Evolutionary conservation across 2,329 filamentous ascomycete species (phyloP).

Genomic region (Trichoderma pleuroti): DNA sequence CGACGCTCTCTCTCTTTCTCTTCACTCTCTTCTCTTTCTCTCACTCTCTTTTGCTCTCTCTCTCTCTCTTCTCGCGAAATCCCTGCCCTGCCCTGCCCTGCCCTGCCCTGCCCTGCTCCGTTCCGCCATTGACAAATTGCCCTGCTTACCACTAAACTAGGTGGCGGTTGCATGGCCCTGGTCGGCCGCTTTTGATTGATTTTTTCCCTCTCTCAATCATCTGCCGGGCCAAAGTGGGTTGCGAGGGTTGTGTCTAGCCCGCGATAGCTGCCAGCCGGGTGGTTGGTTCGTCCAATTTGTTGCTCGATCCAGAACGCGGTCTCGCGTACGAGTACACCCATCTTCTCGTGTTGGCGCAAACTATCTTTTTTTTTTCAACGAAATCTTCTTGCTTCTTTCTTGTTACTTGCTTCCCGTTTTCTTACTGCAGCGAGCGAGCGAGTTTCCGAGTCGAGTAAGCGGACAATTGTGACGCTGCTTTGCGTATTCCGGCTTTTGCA

Average conservation of each 20-base stretch:
- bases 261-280: not conserved
- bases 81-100: too few relatives aligned
- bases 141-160: slow-evolving; percentile 1
- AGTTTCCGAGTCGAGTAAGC: not conserved
- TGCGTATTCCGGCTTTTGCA: not conserved
- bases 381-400: not conserved
- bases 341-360: slow-evolving; percentile 2
- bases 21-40: too few relatives aligned
- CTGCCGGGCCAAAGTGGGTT: slow-evolving; percentile 5
- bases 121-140: not conserved
- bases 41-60: too few relatives aligned
- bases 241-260: not conserved
- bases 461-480: not conserved
- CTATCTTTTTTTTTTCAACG: not conserved
- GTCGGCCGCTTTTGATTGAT: slow-evolving; percentile 6
- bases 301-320: not conserved
- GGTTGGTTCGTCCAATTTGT: not conserved
- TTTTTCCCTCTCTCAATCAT: not conserved
- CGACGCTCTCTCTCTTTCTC: too few relatives aligned
- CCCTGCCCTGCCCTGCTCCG: too few relatives aligned
- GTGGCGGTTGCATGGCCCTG: not conserved
- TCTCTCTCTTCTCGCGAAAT: not conserved
- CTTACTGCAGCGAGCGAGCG: not conserved
- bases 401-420: not conserved
- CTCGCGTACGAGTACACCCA: slow-evolving; percentile 3